Percentiles rank a stretch among this genome's conserved stretches.
Conservation (phyloP, 441 rosid species). For the Gossypium trilobum region DNA sequence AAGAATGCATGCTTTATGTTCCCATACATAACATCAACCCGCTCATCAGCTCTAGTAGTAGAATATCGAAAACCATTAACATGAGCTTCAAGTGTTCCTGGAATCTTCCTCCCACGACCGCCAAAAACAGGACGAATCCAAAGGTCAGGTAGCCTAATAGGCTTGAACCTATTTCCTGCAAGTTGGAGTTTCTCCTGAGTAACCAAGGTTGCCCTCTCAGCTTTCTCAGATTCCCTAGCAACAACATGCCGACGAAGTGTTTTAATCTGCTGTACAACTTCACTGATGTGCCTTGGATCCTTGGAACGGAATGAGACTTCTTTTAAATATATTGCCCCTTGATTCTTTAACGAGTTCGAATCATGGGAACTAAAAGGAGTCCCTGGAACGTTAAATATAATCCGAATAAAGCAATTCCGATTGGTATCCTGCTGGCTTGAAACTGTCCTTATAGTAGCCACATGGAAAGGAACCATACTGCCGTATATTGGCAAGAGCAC, state of each 20-base stretch:
- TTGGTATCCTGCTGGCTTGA: conserved; percentile 77
- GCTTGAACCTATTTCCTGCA: conserved; percentile 68
- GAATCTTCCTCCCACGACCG: conserved; percentile 77
- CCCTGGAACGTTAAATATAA: conserved; percentile 54
- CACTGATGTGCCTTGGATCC: conserved; percentile 56
- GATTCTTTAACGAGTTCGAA: conserved; percentile 32
- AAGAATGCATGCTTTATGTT: conserved; percentile 81
- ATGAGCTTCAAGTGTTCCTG: conserved; percentile 80
- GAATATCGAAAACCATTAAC: conserved; percentile 69
- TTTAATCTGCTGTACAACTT: conserved; percentile 53
- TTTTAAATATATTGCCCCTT: conserved; percentile 47
- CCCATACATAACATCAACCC: conserved; percentile 67
- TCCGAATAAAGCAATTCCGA: conserved; percentile 60
- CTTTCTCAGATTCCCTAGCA: conserved; percentile 75
- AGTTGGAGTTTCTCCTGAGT: conserved; percentile 79
- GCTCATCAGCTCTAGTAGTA: conserved; percentile 61
- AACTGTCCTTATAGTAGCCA: conserved; percentile 61
- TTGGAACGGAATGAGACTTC: conserved; percentile 62
- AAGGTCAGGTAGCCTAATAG: conserved; percentile 63
- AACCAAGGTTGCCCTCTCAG: conserved; percentile 91
- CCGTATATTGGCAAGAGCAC: conserved; percentile 67
- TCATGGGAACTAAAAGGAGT: conserved; percentile 55
- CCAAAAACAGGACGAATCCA: conserved; percentile 83
- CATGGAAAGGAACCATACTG: conserved; percentile 63
- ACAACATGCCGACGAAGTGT: conserved; percentile 63